Percentiles rank a stretch among this genome's conserved stretches.
phyloP scores from a whole-genome alignment of 495 filamentous ascomycete genomes.

The Cercophora samala region DNA sequence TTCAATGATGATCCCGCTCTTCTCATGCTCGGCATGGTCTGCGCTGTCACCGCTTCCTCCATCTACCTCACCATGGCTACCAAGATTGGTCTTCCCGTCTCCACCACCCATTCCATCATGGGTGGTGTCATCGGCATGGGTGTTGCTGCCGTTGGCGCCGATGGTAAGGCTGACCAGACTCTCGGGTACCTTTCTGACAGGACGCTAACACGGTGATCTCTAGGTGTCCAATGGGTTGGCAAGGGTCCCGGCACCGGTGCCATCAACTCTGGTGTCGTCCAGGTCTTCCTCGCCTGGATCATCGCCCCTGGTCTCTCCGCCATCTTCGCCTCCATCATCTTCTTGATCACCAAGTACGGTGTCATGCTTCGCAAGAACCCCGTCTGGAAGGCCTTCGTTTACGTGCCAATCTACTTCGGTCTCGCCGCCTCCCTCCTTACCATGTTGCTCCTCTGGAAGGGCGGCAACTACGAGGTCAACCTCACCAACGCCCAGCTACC shows the following conservation, averaged over 20 bases:
- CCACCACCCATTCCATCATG: slow-evolving; percentile 63
- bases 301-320: slow-evolving; percentile 59
- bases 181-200: not conserved
- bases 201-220: not conserved
- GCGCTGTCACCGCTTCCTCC: slow-evolving; percentile 57
- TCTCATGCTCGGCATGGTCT: slow-evolving; percentile 61
- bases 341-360: slow-evolving; percentile 59
- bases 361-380: slow-evolving; percentile 59
- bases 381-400: slow-evolving; percentile 53
- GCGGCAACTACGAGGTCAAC: slow-evolving; percentile 40
- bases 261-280: slow-evolving; percentile 46
- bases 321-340: slow-evolving; percentile 57
- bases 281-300: slow-evolving; percentile 51
- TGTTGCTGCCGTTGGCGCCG: slow-evolving; percentile 51
- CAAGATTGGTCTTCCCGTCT: slow-evolving; percentile 55
- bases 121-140: slow-evolving; percentile 62
- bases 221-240: slow-evolving; percentile 55
- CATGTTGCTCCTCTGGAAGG: slow-evolving; percentile 62
- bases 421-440: slow-evolving; percentile 58
- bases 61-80: slow-evolving; percentile 59
- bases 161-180: slow-evolving; percentile 45
- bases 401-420: slow-evolving; percentile 61
- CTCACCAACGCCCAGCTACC: slow-evolving; percentile 45
- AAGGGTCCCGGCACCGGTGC: slow-evolving; percentile 36
- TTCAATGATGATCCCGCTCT: slow-evolving; percentile 53